Percentiles rank a stretch among this genome's conserved stretches.
These are phyloP conservation scores for Ustilago hordei DNA, from an alignment of 1,284 basidiomycete species.

Conservation along the genomic window DNA sequence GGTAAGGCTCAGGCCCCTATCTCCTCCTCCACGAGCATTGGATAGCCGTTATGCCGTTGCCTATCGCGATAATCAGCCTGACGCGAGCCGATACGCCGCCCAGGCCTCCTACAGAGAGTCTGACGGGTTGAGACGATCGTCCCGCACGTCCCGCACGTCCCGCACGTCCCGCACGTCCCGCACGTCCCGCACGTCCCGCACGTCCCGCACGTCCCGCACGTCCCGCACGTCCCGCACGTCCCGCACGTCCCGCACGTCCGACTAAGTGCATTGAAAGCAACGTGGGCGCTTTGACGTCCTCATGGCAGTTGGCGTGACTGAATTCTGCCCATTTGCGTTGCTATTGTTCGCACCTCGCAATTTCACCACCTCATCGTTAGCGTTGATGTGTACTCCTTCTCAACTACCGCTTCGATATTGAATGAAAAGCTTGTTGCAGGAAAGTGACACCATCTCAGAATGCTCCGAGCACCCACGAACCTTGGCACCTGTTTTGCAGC, in stretches of 20 bases:
- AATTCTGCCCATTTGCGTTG: not conserved
- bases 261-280: not conserved
- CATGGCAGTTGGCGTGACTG: not conserved
- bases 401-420: not conserved
- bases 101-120: not conserved
- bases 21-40: too few relatives aligned
- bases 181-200: not conserved
- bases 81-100: too few relatives aligned
- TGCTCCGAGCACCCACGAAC: not conserved
- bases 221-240: not conserved
- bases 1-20: too few relatives aligned
- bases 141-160: not conserved
- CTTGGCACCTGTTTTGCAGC: not conserved
- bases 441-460: not conserved
- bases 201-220: not conserved
- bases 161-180: not conserved
- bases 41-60: too few relatives aligned
- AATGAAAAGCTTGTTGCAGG: not conserved
- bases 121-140: not conserved
- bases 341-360: not conserved
- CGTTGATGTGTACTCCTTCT: not conserved
- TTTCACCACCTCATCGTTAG: not conserved
- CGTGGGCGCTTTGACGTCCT: not conserved
- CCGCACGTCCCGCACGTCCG: not conserved
- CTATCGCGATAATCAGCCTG: too few relatives aligned